Evolutionary conservation across 192 early-diverging fungal genomes (phyloP), one percentile per base, ranked within the genome.

Genomic region (Coemansia sp.): DNA sequence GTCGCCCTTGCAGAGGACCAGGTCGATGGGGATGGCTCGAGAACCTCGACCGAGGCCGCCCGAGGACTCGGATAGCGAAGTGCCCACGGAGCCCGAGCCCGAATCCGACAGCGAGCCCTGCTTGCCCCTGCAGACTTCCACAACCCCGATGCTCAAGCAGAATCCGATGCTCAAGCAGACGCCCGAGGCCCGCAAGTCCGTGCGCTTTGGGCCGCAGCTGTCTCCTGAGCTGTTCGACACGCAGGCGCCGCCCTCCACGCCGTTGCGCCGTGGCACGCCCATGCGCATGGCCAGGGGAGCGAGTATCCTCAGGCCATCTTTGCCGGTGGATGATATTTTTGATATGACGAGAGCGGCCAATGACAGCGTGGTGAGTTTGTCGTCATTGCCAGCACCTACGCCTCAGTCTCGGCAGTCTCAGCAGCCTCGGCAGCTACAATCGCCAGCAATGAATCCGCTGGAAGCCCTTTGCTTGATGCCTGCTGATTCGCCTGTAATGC

Each of bases 141-240:
- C 30, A 17, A 30, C 30, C 17, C 7, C 5, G 11, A 46, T 36
- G 47, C 57, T 26, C n/a, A n/a, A n/a, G n/a, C n/a, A n/a, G 39
- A 15, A 7, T 37, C n/a, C n/a, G 7, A 16, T 37, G 31, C 40
- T 62, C 28, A 18, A 20, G 31, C 45, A 45, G 10, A 37, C 16
- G 8, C 40, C 53, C 4, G 28, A 51, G 9, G 32, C 59, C 31
- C 71, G 71, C 51, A 76, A 69, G 40, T 59, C 63, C 0, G 76
- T 79, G 17, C 56, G 76, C 39, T 85, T 85, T 50, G 83, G 83
- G 20, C 83, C 83, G 7, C 65, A 75, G 11, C 59, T 85, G 14
- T 79, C 79, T n/a, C 83, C 83, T 5, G 83, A 85, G 54, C 44
- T 85, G 56, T 85, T 83, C 55, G 82, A 83, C 40, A 50, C 64